Conservation (phyloP, 495 filamentous ascomycete genomes). For the Melanomma pulvis-pyrius region DNA sequence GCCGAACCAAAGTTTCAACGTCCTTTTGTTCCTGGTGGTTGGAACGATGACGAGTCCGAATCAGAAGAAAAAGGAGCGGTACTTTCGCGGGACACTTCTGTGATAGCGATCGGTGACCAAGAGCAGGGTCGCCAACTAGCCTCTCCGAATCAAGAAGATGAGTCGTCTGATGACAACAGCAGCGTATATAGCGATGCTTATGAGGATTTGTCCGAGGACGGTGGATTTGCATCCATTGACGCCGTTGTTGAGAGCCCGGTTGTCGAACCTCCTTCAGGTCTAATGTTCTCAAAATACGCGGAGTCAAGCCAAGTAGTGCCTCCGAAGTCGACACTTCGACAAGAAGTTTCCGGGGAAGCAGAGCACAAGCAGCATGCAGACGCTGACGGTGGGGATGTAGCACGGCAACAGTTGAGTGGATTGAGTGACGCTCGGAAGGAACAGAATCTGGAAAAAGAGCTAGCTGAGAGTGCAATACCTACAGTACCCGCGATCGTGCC, state of each 20-base stretch:
- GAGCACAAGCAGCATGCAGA: background rate
- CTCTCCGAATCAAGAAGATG: constrained; percentile 17
- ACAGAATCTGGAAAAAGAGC: constrained; percentile 51
- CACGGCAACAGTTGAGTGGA: constrained; percentile 66
- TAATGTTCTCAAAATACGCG: constrained; percentile 28
- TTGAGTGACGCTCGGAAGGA: constrained; percentile 60
- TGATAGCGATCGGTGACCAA: background rate
- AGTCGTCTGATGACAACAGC: constrained; percentile 54
- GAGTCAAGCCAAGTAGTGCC: constrained; percentile 17
- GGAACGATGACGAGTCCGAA: constrained; percentile 23
- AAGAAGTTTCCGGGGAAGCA: constrained; percentile 9
- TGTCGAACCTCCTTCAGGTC: constrained; percentile 11
- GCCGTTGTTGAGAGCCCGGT: constrained; percentile 73
- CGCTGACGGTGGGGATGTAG: constrained; percentile 61
- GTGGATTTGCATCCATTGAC: constrained; percentile 81
- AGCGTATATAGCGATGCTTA: constrained; percentile 89
- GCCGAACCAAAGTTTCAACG: constrained; percentile 22
- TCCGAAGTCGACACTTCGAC: background rate
- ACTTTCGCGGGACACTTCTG: background rate
- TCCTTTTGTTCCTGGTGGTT: constrained; percentile 33
- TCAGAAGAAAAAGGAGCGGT: background rate
- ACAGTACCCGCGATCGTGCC: background rate
- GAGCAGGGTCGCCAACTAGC: background rate
- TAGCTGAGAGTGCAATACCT: background rate
- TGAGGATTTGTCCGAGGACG: constrained; percentile 72